Conservation (phyloP, 768 basidiomycete genomes). For the Phylloporus sp. region DNA sequence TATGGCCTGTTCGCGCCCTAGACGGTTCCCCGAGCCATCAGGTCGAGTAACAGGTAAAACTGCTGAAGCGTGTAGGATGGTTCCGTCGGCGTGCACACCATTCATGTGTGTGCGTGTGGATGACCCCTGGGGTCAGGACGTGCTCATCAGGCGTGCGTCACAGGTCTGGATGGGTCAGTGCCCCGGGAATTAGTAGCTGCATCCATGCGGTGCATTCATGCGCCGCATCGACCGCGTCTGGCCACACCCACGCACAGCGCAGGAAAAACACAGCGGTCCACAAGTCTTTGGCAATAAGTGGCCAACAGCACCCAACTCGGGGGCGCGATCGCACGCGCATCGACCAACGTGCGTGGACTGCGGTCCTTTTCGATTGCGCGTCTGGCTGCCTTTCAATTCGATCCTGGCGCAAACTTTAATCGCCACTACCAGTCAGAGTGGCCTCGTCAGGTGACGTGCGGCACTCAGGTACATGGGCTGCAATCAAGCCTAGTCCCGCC, state of each 20-base stretch:
- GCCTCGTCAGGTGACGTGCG: neutral
- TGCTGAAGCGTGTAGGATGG: too few species aligned
- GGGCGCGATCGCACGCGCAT: neutral
- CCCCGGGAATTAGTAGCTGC: neutral
- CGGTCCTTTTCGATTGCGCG: too few species aligned
- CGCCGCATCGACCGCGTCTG: too few species aligned
- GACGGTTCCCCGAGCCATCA: too few species aligned
- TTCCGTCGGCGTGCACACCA: too few species aligned
- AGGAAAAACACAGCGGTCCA: too few species aligned
- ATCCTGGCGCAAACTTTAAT: slow-evolving; percentile 3
- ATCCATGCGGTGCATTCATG: neutral
- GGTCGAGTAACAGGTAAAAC: too few species aligned
- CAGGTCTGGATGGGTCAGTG: neutral
- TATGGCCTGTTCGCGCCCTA: neutral
- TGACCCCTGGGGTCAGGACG: too few species aligned
- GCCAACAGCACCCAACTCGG: neutral
- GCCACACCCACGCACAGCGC: neutral
- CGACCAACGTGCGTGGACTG: neutral
- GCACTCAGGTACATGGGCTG: neutral
- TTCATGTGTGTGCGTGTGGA: neutral
- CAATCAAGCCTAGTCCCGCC: neutral
- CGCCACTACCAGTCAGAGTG: neutral
- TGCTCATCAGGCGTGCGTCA: neutral
- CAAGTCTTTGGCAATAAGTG: neutral
- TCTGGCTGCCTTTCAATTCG: neutral